Base-by-base conservation (phyloP, 1,284 basidiomycete genomes). In the Mycosarcoma maydis region DNA sequence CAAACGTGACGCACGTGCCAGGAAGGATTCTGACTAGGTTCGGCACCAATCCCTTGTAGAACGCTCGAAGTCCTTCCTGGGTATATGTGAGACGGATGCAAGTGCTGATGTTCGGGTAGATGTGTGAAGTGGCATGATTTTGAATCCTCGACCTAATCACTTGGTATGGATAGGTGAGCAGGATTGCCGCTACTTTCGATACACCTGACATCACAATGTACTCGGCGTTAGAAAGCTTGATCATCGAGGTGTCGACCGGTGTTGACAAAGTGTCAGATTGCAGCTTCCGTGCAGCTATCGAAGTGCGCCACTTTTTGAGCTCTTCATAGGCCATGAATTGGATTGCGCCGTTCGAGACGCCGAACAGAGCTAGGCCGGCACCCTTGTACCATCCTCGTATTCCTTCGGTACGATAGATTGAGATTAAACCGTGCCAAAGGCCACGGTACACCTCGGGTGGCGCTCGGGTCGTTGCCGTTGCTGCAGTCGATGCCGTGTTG, bases 301-400 rank as follows among this genome's bases (percentile, higher is more conserved):
- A 42, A 2, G 86, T 89, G 90, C 64, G 84, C 87, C 92, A 91
- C 44, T 87, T 85, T 82, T 98, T 98, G 87, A 98, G 89, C 82
- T 97, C 89, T 82, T 98, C 96, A 80, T 98, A 98, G 0, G 89
- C 88, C 85, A 95, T 92, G 82, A 99, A 98, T 81, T 98, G 95
- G 51, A 98, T 87, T 0, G 94, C 93, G 2, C 95, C 95, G 80
- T 95, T 98, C 77, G 90, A 90, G 52, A 98, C 94, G 32, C 96
- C 96, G 36, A 98, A 87, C 9, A 98, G 86, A 0, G 92, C 95
- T 16, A 99, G 86, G 0, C 88, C 85, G 0, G 92, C 94, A 1
- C 95, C 96, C 72, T 90, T 90, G 82, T 92, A 96, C 16, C 94
- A 85, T 0, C 95, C 96, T 6, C 84, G 77, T 4, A 90, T 67